Evolutionary conservation across 768 basidiomycete species (phyloP), one percentile per base, ranked within the genome.

Genomic region (Psilocybe subaeruginosa): DNA sequence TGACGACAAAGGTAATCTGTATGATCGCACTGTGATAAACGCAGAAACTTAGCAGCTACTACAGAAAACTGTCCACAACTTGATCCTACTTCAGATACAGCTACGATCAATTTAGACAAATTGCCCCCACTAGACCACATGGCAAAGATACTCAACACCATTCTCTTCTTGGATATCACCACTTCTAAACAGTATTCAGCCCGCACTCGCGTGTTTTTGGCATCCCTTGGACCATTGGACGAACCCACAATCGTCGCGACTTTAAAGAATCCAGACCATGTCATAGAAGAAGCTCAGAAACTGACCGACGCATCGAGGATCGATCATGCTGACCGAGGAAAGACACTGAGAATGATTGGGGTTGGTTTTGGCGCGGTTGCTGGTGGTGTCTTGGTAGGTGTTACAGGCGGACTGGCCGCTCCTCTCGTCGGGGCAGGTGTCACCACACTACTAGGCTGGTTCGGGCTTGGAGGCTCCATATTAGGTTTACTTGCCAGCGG

Each of bases 371-470:
- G 80, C 14, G 84, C 84, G 27, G 72, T 85, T 12, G 84, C 81
- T 3, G 85, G 84, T 12, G 85, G 85, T 12, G 76, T 85, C 19
- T 72, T 86, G 33, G 70, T 86, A 12, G 85, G 84, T 3, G 76
- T 86, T 23, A 85, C 84, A n/a, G 85, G 85, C 49, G 85, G 85
- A 14, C 76, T 85, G 8, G 85, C 84, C 2, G 85, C 85, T 8
- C 85, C 85, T 12, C 64, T 86, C 0, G 81, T 87, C 5, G 84
- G 84, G n/a, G 84, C 83, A 14, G 82, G 79, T 2, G 76, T 84
- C 16, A 73, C 77, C 2, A 78, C 79, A 16, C 65, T 85, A 5
- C 71, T 86, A 8, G 81, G 82, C 1, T 79, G 78, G 71, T 67
- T 85, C 1, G 85, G 85, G 0, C 68, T 86, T 8, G 84, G 85